Conservation (phyloP, 352 stramenopile genomes). For the Blastocystis sp. region DNA sequence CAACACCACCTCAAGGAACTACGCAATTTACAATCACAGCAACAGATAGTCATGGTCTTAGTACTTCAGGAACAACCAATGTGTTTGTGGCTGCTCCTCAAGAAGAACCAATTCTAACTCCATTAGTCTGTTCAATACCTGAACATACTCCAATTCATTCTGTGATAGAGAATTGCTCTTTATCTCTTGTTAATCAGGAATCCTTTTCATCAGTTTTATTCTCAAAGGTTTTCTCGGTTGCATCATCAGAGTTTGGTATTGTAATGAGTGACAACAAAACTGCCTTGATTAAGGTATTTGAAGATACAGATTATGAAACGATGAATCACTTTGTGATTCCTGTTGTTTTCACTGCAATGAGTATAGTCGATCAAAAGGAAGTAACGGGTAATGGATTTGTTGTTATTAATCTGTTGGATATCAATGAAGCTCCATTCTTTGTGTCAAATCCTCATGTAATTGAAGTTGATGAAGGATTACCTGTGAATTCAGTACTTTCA, state of each 20-base stretch:
- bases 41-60: neutral
- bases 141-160: neutral
- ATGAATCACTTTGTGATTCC: neutral
- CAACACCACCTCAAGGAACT: neutral
- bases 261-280: neutral
- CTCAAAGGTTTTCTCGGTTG: neutral
- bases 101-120: neutral
- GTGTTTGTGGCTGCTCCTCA: neutral
- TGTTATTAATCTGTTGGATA: neutral
- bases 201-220: neutral
- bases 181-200: neutral
- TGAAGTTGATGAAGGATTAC: neutral
- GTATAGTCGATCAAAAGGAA: neutral
- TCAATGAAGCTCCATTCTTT: constrained; percentile 37
- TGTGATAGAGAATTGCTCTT: neutral
- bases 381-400: neutral
- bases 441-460: neutral
- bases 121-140: neutral
- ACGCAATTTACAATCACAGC: neutral
- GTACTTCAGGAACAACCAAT: neutral
- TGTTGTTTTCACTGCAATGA: neutral
- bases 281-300: neutral
- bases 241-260: neutral
- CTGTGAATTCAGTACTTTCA: neutral
- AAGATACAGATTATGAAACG: neutral